Evolutionary conservation across 2,329 filamentous ascomycete genomes (phyloP), one percentile per base, ranked within the genome.

Genomic region (Pseudovirgaria hyperparasitica): DNA sequence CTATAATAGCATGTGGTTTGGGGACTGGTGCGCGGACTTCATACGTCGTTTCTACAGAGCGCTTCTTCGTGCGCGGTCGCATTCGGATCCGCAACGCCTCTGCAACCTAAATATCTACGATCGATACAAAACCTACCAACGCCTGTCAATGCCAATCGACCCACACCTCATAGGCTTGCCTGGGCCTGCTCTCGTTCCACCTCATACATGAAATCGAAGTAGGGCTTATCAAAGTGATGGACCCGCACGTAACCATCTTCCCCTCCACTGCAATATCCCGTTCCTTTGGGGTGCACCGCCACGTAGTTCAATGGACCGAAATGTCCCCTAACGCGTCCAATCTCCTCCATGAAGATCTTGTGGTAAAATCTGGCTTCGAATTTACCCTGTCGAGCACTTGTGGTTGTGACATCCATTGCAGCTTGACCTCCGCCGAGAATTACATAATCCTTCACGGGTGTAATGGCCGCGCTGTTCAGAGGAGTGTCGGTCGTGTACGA

Each of bases 361-460:
- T 98, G 90, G 70, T 94, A 98, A 71, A 98, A 98, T 41, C 90
- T 77, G 23, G 90, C 90, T 62, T 98, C 90, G 67, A 98, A 98
- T 65, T 96, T 96, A 63, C 90, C 90, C 68, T 98, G 90, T 41
- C 90, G 75, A 26, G 85, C 77, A 18, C 79, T 79, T 27, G 90
- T 96, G 29, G 82, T 92, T 32, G 90, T 98, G 60, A 98, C 90
- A 53, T 96, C 87, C 84, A 94, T 94, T 52, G 90, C 90, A 39
- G 86, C 90, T 64, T 98, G 90, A 45, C 90, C 90, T 73, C 90
- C 90, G 46, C 90, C 90, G 23, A 98, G 78, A 50, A 98, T 92
- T 41, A 98, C 87, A 52, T 82, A 98, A 54, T 96, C 85, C 65
- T 96, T 96, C 62, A 92, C 90, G 29, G 82, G 75, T 9, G 86